Evolutionary conservation across 345 rosid species (phyloP), one percentile per base, ranked within the genome.

Genomic region (Melaleuca alternifolia): DNA sequence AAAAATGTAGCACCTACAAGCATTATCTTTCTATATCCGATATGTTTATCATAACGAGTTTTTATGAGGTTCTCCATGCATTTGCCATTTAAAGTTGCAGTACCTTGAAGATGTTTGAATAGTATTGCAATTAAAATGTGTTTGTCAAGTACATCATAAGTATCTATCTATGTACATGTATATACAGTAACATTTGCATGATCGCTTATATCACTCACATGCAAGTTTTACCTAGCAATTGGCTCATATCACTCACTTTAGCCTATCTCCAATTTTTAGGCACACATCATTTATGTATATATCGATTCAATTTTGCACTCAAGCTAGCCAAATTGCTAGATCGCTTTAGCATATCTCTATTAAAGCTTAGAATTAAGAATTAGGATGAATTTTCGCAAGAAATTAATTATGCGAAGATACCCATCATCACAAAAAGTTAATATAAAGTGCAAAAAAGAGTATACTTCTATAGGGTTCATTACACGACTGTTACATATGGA

Each of bases 71-170:
- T 62, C 15, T 30, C 44, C 5, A 8, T 30, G 1, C 23, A 15
- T 62, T 62, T 7, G 11, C 21, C 44, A 30, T 30, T 28, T 62
- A 62, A 28, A 30, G 7, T 30, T 4, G 76, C 10, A 15, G 15
- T 62, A 62, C 21, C 33, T 12, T 12, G 11, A 30, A 0, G 44
- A 41, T 15, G 9, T 30, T 62, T 2, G 15, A 5, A 62, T 11
- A 30, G 44, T 30, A 16, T 5, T 7, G 11, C 0, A 62, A 62
- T 62, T 0, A 0, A 9, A 62, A 28, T 15, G 21, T 18, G 1
- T 62, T 30, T 62, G 21, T 62, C 76, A 62, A 62, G 76, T 62
- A 30, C 6, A 5, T 30, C 11, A 10, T 7, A 18, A 7, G 0
- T 21, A 7, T 21, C 26, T 62, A 62, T 62, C 76, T 30, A 30